phyloP scores from a whole-genome alignment of 441 rosid genomes.

The Hura crepitans region DNA sequence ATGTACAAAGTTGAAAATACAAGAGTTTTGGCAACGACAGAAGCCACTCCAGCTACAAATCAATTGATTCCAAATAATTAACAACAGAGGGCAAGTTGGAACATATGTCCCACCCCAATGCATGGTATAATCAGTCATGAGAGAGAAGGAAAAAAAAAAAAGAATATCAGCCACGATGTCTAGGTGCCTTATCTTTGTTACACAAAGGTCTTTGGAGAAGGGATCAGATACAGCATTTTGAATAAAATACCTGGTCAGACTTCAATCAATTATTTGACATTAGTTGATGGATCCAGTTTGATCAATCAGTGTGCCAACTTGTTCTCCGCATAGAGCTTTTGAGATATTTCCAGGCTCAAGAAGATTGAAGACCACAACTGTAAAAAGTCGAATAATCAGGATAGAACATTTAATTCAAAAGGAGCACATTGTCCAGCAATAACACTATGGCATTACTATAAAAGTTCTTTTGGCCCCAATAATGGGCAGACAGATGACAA shows the following conservation, averaged over 20 bases:
- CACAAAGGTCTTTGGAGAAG: not conserved
- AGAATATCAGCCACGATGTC: not conserved
- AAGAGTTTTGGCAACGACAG: not conserved
- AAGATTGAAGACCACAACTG: conserved; percentile 58
- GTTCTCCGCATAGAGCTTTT: conserved; percentile 59
- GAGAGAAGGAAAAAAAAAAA: too few species aligned
- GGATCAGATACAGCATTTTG: not conserved
- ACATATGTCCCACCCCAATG: not conserved
- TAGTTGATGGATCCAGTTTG: conserved; percentile 33
- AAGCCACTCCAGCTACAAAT: conserved; percentile 1
- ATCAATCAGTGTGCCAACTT: conserved; percentile 43
- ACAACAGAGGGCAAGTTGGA: not conserved
- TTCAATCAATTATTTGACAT: not conserved
- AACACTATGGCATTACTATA: not conserved
- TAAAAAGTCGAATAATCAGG: conserved; percentile 11
- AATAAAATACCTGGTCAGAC: conserved; percentile 2
- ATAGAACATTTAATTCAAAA: not conserved
- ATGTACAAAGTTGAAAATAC: conserved; percentile 4
- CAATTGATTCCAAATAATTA: not conserved
- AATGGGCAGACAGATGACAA: not conserved
- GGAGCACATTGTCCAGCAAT: not conserved
- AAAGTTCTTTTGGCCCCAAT: not conserved
- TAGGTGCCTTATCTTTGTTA: not conserved
- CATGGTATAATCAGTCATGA: not conserved
- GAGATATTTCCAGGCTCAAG: conserved; percentile 58